Base-by-base conservation (phyloP, 352 stramenopile species). In the Phytophthora nicotianae region DNA sequence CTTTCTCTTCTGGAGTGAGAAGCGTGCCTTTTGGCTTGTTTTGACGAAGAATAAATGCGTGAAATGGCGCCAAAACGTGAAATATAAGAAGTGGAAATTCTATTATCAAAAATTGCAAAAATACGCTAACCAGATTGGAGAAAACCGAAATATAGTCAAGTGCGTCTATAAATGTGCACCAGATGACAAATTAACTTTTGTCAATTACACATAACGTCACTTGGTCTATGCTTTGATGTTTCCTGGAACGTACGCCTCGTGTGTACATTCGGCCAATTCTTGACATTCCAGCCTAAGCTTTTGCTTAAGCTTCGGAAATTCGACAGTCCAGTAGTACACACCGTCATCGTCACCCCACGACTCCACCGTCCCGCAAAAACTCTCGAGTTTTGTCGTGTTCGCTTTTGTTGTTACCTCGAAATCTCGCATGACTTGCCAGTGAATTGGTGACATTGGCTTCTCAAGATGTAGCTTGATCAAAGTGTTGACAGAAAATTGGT, bases 391-490 rank as follows among this genome's bases (percentile, higher is more conserved):
- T 4, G 21, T n/a, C n/a, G n/a, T n/a, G 16, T 0, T 21, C 26
- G 6, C 51, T 16, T 35, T 46, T 6, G 29, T 32, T 13, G 9
- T 27, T 1, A 51, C 5, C 4, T 46, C 16, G 26, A 59, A 59
- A 29, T 49, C 40, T 14, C 42, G 24, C 51, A 59, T 59, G 17
- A 59, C n/a, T 23, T 51, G 32, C 51, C 51, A 51, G 17, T 59
- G 51, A 16, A 59, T 17, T 24, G 51, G 27, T 8, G 7, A 27
- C 43, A 40, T 20, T 10, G 33, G 33, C 42, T 41, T 4, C 13
- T 32, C 10, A 2, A 62, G 17, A 20, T 48, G 54, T 7, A 49
- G 16, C 14, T 20, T 27, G 1, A 47, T 14, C 7, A 62, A 14
- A 11, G 48, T 29, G 51, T 63, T 24, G 10, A 50, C 46, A 2